Conservation (phyloP, 2,329 filamentous ascomycete species). For the Akanthomyces uredinophilus region DNA sequence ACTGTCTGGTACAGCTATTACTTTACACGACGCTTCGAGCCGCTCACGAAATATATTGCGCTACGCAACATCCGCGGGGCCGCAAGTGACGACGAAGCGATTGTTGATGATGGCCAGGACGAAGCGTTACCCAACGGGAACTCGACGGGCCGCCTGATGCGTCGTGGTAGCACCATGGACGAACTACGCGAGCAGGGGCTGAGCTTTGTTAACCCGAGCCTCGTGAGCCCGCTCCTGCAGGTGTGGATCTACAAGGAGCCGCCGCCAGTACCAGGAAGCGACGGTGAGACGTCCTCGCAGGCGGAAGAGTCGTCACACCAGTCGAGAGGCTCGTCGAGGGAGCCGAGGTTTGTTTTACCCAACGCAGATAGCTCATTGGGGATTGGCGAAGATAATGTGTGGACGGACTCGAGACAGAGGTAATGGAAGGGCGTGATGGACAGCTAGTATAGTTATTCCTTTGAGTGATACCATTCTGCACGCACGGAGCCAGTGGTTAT, state of each 20-base stretch:
- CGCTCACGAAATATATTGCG: constrained; percentile 88
- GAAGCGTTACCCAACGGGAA: background rate
- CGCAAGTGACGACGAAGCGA: constrained; percentile 31
- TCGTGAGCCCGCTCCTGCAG: constrained; percentile 62
- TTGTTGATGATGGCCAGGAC: constrained; percentile 28
- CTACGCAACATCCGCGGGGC: constrained; percentile 70
- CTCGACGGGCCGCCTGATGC: constrained; percentile 34
- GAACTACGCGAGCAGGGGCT: constrained; percentile 66
- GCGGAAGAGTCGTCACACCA: constrained; percentile 18
- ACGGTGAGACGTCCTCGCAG: constrained; percentile 18
- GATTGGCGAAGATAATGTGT: constrained; percentile 37
- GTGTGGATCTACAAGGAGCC: constrained; percentile 63
- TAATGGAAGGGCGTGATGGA: background rate
- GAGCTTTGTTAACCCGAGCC: constrained; percentile 71
- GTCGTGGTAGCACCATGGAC: constrained; percentile 62
- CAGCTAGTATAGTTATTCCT: background rate
- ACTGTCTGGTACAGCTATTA: constrained; percentile 89
- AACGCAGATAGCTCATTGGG: constrained; percentile 33
- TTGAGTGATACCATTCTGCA: constrained; percentile 9
- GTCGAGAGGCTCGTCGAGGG: constrained; percentile 16
- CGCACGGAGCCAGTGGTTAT: background rate
- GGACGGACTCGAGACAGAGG: constrained; percentile 23
- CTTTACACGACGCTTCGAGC: constrained; percentile 75
- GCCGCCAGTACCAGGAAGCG: constrained; percentile 32
- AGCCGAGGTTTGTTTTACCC: constrained; percentile 26